Evolutionary conservation across 805 yeast species (phyloP).

Genomic region (Torulaspora franciscae): DNA sequence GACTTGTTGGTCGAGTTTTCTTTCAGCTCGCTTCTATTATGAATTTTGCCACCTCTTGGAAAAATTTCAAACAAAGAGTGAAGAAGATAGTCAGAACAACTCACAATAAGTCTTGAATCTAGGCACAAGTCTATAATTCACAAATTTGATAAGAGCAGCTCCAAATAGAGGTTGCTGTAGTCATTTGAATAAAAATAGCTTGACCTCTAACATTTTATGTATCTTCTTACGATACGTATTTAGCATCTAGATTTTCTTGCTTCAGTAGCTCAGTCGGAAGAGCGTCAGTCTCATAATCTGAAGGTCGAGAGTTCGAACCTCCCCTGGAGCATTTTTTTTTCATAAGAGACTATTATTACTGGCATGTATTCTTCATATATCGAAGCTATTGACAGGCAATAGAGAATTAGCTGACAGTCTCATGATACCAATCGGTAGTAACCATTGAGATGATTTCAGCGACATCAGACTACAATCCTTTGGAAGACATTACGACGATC

Average conservation of each 20-base stretch:
- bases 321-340: constrained; percentile 40
- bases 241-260: constrained; percentile 24
- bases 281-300: constrained; percentile 51
- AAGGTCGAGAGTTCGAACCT: constrained; percentile 48
- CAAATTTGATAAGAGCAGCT: no score
- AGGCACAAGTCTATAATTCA: neutral
- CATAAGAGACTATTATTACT: neutral
- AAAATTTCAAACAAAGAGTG: constrained; percentile 1
- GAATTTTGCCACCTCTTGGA: constrained; percentile 13
- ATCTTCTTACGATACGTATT: no score
- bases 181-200: neutral
- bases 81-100: neutral
- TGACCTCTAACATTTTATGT: no score
- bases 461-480: constrained; percentile 47
- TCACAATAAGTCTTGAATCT: neutral
- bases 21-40: constrained; percentile 1
- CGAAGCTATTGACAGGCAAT: neutral
- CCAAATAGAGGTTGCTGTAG: no score
- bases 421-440: neutral
- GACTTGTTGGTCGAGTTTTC: constrained; percentile 3
- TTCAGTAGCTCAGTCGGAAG: constrained; percentile 49
- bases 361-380: neutral
- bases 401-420: neutral
- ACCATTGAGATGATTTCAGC: constrained; percentile 26
- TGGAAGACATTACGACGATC: constrained; percentile 46